Conservation (phyloP, 345 rosid genomes). For the Mangifera indica region DNA sequence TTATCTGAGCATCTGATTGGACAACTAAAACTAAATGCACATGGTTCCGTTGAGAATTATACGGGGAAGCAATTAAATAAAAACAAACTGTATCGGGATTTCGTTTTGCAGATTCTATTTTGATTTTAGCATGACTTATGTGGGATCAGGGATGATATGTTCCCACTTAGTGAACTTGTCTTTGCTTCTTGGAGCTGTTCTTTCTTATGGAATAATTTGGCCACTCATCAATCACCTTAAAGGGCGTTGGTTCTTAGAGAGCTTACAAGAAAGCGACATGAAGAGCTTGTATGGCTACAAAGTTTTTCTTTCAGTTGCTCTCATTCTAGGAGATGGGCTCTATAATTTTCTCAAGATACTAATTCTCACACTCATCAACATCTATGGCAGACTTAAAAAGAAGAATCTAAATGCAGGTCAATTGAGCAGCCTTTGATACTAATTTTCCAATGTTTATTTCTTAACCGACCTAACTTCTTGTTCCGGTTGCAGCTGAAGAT, state of each 20-base stretch:
- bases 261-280: constrained; percentile 71
- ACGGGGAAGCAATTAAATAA: too few species aligned
- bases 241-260: constrained; percentile 74
- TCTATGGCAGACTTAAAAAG: constrained; percentile 48
- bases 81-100: too few species aligned
- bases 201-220: constrained; percentile 89
- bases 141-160: constrained; percentile 96
- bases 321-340: constrained; percentile 91
- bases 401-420: too few species aligned
- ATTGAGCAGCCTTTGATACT: too few species aligned
- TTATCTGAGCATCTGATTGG: too few species aligned
- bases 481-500: constrained; percentile 27
- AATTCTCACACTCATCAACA: constrained; percentile 42
- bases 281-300: constrained; percentile 87
- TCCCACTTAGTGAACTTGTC: constrained; percentile 87
- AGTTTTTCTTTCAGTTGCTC: constrained; percentile 80
- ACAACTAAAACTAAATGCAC: too few species aligned
- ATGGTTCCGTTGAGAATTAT: too few species aligned
- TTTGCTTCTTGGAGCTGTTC: constrained; percentile 73
- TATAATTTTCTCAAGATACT: constrained; percentile 77
- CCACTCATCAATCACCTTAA: constrained; percentile 67
- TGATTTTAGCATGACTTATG: constrained; percentile 78
- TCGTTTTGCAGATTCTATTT: constrained; percentile 64
- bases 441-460: too few species aligned
- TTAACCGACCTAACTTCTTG: too few species aligned